Conservation (phyloP, 371 early-diverging fungal species). For the Syncephalis fuscata region DNA sequence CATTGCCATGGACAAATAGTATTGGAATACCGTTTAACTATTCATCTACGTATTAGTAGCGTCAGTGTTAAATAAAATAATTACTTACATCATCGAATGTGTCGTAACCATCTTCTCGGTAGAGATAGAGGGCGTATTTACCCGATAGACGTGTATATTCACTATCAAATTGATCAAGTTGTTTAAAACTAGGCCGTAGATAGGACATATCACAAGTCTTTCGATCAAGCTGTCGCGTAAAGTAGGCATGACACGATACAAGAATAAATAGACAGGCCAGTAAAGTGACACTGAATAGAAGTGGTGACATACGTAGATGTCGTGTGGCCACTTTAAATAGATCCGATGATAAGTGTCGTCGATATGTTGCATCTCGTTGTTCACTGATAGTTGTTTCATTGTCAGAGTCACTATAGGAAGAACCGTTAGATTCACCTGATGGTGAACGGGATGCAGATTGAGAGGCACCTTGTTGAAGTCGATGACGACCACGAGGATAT, state of each 20-base stretch:
- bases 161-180: conserved; percentile 37
- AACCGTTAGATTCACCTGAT: too few relatives aligned
- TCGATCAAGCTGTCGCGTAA: conserved; percentile 39
- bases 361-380: too few relatives aligned
- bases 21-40: conserved; percentile 60
- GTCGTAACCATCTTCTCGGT: conserved; percentile 54
- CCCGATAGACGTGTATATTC: conserved; percentile 46
- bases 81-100: conserved; percentile 17
- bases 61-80: background rate
- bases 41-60: background rate
- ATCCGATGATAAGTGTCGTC: too few relatives aligned
- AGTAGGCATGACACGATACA: conserved; percentile 20
- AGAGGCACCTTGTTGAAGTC: too few relatives aligned
- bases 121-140: conserved; percentile 65
- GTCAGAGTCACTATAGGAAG: too few relatives aligned
- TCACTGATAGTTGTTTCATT: too few relatives aligned
- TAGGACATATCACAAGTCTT: conserved; percentile 63
- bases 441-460: too few relatives aligned
- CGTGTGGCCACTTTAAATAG: too few relatives aligned
- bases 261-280: too few relatives aligned
- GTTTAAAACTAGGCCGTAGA: conserved; percentile 61
- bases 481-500: too few relatives aligned
- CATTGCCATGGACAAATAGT: conserved; percentile 90
- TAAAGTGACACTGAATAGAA: too few relatives aligned
- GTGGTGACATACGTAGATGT: too few relatives aligned